These are phyloP conservation scores for Erythrobasidium yunnanense DNA, from an alignment of 768 basidiomycete genomes.

Conservation along the genomic window DNA sequence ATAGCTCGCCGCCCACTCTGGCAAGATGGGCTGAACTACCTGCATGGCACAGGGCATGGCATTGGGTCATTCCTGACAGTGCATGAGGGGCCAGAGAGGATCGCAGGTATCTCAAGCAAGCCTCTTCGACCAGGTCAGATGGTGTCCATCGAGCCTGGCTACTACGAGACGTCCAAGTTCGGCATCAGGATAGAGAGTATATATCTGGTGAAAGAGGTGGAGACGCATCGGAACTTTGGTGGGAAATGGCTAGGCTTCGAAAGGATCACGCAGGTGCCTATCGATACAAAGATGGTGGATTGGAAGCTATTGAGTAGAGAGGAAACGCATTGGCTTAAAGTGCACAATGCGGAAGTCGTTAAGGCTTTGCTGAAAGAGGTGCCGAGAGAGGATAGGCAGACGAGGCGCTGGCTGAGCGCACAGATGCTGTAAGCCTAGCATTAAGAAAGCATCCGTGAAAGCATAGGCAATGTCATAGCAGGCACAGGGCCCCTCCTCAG, in stretches of 20 bases:
- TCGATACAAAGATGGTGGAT: conserved; percentile 80
- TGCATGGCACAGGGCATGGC: conserved; percentile 89
- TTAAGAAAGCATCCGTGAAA: no score
- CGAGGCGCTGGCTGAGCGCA: not conserved
- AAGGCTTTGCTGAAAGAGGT: not conserved
- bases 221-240: conserved; percentile 36
- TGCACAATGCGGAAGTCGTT: conserved; percentile 59
- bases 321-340: conserved; percentile 77
- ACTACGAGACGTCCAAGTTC: conserved; percentile 62
- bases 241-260: conserved; percentile 16
- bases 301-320: conserved; percentile 70
- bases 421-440: no score
- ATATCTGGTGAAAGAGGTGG: conserved; percentile 58
- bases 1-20: conserved; percentile 33
- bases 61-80: conserved; percentile 65
- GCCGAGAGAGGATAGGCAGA: not conserved
- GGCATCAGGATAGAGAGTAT: conserved; percentile 90
- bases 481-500: no score
- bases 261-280: conserved; percentile 60
- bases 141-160: conserved; percentile 68
- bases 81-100: conserved; percentile 36
- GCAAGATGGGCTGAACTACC: conserved; percentile 36
- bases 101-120: conserved; percentile 9
- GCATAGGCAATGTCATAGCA: no score
- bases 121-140: conserved; percentile 59